Conservation (phyloP, 176 grass and related monocot species). For the Bolboschoenus planiculmis region DNA sequence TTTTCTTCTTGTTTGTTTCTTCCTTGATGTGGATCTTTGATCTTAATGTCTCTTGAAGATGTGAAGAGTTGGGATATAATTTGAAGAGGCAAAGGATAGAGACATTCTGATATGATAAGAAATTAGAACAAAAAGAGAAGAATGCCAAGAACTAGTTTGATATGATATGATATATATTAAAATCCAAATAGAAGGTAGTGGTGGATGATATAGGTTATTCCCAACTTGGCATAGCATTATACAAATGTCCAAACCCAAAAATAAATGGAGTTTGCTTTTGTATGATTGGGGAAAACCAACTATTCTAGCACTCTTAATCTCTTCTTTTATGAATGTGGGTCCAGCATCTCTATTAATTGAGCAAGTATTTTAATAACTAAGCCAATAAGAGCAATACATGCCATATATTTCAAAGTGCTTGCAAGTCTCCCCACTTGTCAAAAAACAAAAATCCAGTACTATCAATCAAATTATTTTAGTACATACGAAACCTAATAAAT, state of each 20-base stretch:
- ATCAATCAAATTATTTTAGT: not conserved
- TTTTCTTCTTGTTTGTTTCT: not conserved
- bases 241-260: slow-evolving; percentile 11
- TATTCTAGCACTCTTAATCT: slow-evolving; percentile 12
- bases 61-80: slow-evolving; percentile 44
- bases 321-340: slow-evolving; percentile 6
- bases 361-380: slow-evolving; percentile 1
- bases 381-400: not conserved
- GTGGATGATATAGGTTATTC: slow-evolving; percentile 21
- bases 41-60: slow-evolving; percentile 52
- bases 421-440: not conserved
- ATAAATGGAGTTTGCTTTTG: slow-evolving; percentile 31
- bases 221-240: slow-evolving; percentile 8
- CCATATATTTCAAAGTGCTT: not conserved
- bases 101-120: slow-evolving; percentile 36
- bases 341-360: not conserved
- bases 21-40: slow-evolving; percentile 28
- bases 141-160: slow-evolving; percentile 8
- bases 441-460: not conserved
- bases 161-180: slow-evolving; percentile 23
- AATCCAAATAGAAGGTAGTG: slow-evolving; percentile 9
- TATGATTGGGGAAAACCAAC: slow-evolving; percentile 17
- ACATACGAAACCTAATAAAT: not conserved
- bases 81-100: slow-evolving; percentile 30
- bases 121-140: slow-evolving; percentile 33